Conservation (phyloP, 352 stramenopile genomes). For the Phytophthora hybrid region DNA sequence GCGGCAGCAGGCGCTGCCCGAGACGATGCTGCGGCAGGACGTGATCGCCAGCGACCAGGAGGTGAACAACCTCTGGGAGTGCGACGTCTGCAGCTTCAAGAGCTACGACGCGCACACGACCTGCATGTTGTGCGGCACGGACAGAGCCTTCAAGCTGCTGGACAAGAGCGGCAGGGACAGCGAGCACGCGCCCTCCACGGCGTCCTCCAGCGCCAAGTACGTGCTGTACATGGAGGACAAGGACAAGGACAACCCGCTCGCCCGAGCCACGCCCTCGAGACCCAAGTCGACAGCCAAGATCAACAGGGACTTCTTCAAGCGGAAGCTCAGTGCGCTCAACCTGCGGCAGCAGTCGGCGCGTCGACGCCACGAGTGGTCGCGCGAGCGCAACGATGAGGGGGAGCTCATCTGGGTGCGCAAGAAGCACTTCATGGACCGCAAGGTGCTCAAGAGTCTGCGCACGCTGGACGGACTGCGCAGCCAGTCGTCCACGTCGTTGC, state of each 20-base stretch:
- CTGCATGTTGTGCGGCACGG: slow-evolving; percentile 92
- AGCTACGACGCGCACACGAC: slow-evolving; percentile 89
- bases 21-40: slow-evolving; percentile 89
- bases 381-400: slow-evolving; percentile 77
- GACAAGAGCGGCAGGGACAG: slow-evolving; percentile 54
- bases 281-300: slow-evolving; percentile 49
- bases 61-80: slow-evolving; percentile 90
- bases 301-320: slow-evolving; percentile 75
- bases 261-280: slow-evolving; percentile 27
- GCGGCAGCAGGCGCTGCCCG: slow-evolving; percentile 70
- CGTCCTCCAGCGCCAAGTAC: slow-evolving; percentile 67
- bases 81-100: slow-evolving; percentile 94
- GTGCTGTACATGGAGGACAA: slow-evolving; percentile 74
- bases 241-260: slow-evolving; percentile 49
- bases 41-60: slow-evolving; percentile 90
- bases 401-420: slow-evolving; percentile 87
- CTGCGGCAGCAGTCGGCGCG: slow-evolving; percentile 85
- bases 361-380: slow-evolving; percentile 85
- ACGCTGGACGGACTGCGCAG: slow-evolving; percentile 55
- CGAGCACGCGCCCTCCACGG: slow-evolving; percentile 37
- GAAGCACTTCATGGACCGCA: slow-evolving; percentile 80
- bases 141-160: slow-evolving; percentile 76
- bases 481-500: slow-evolving; percentile 66
- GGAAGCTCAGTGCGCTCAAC: slow-evolving; percentile 82
- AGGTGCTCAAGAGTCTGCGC: slow-evolving; percentile 69